Conservation (phyloP, 1,284 basidiomycete genomes). For the Ceratobasidium theobromae region DNA sequence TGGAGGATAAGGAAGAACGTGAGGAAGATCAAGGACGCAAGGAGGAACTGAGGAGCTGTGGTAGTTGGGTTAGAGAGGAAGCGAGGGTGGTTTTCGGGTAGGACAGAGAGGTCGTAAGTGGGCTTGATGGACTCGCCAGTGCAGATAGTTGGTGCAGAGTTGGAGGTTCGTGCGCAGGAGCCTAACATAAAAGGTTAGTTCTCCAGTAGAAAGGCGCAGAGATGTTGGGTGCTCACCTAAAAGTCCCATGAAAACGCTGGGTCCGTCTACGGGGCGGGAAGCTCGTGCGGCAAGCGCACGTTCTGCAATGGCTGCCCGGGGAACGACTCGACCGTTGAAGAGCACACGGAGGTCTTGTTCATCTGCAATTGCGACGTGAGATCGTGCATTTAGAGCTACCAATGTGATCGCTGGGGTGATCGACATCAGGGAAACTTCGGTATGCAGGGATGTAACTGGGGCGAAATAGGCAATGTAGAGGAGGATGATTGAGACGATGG, state of each 20-base stretch:
- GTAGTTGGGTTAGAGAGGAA: slow-evolving; percentile 62
- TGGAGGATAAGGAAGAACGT: slow-evolving; percentile 68
- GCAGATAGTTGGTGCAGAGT: slow-evolving; percentile 56
- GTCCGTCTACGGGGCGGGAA: slow-evolving; percentile 58
- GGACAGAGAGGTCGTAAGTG: slow-evolving; percentile 62
- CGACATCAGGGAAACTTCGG: slow-evolving; percentile 62
- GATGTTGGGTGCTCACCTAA: slow-evolving; percentile 51
- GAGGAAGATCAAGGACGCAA: slow-evolving; percentile 59
- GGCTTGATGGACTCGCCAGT: slow-evolving; percentile 59
- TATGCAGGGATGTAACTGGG: slow-evolving; percentile 59
- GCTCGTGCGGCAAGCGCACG: slow-evolving; percentile 19
- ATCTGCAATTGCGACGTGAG: slow-evolving; percentile 46
- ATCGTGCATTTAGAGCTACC: slow-evolving; percentile 35
- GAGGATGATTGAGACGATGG: slow-evolving; percentile 64
- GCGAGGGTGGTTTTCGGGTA: slow-evolving; percentile 59
- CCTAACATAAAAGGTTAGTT: slow-evolving; percentile 47
- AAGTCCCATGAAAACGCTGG: slow-evolving; percentile 64
- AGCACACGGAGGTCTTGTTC: slow-evolving; percentile 36
- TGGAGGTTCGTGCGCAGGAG: slow-evolving; percentile 62
- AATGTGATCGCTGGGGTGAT: slow-evolving; percentile 58
- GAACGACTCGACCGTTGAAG: slow-evolving; percentile 25
- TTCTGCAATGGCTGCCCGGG: slow-evolving; percentile 24
- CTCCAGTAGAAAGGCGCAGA: not conserved
- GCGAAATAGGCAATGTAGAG: slow-evolving; percentile 65
- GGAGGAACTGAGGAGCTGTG: slow-evolving; percentile 64